Evolutionary conservation across 352 stramenopile genomes (phyloP).

Genomic region (Blastocystis sp.): DNA sequence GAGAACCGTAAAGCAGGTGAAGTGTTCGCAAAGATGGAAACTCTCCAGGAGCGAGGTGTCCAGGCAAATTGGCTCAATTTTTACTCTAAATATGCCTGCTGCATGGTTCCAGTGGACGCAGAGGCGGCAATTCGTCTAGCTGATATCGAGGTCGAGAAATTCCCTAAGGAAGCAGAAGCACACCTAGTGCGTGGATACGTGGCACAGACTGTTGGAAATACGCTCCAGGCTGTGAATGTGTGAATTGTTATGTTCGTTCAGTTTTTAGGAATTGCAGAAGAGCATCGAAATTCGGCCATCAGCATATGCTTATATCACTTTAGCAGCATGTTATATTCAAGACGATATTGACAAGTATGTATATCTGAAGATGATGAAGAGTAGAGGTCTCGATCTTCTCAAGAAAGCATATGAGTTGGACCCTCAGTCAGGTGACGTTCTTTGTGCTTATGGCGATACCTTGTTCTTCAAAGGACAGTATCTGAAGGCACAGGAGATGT

Average conservation of each 20-base stretch:
- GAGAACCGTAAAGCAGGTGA: background rate
- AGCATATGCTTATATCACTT: background rate
- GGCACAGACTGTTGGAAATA: background rate
- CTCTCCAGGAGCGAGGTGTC: background rate
- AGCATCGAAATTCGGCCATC: background rate
- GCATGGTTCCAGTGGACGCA: background rate
- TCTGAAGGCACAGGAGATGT: background rate
- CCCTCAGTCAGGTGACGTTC: background rate
- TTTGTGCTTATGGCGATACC: conserved; percentile 24
- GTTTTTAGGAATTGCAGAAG: background rate
- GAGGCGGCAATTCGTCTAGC: background rate
- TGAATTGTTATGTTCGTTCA: background rate
- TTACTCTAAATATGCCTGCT: conserved; percentile 1
- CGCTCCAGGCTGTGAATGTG: background rate
- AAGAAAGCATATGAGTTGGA: conserved; percentile 22
- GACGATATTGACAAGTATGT: conserved; percentile 4
- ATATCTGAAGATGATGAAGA: background rate
- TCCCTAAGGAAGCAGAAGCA: background rate
- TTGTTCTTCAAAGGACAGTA: conserved; percentile 5
- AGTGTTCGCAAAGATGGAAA: background rate
- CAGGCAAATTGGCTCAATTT: conserved; percentile 30
- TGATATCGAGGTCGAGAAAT: background rate
- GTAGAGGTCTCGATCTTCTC: background rate
- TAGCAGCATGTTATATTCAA: conserved; percentile 13
- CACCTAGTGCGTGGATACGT: background rate